Conservation (phyloP, 768 basidiomycete species). For the Solioccasus polychromus region DNA sequence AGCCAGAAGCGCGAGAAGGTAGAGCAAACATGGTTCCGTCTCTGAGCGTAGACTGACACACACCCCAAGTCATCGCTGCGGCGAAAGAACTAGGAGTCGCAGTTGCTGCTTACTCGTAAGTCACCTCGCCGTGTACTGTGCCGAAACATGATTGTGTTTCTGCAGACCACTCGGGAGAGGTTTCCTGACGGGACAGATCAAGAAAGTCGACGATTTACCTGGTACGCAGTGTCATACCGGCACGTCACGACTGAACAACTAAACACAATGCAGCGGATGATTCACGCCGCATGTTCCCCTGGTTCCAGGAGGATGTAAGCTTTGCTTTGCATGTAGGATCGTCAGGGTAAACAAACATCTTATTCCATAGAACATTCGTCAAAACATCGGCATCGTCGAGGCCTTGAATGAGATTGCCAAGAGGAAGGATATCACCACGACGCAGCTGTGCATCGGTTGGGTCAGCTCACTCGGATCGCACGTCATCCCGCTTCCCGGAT, state of each 20-base stretch:
- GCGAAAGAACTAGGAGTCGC: slow-evolving; percentile 53
- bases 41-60: background rate
- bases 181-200: slow-evolving; percentile 48
- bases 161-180: slow-evolving; percentile 50
- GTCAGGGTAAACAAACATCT: background rate
- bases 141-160: background rate
- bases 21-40: background rate
- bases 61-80: slow-evolving; percentile 45
- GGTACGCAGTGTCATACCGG: slow-evolving; percentile 11
- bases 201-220: slow-evolving; percentile 33
- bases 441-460: slow-evolving; percentile 45
- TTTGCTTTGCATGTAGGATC: slow-evolving; percentile 2
- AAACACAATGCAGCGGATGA: slow-evolving; percentile 35
- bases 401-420: slow-evolving; percentile 39
- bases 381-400: slow-evolving; percentile 44
- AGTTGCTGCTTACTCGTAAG: slow-evolving; percentile 58
- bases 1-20: slow-evolving; percentile 47
- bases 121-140: background rate
- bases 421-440: slow-evolving; percentile 40
- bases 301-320: slow-evolving; percentile 43
- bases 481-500: slow-evolving; percentile 51
- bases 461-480: slow-evolving; percentile 37
- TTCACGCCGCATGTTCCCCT: slow-evolving; percentile 32
- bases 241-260: background rate
- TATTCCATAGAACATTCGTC: slow-evolving; percentile 32